Evolutionary conservation across 345 rosid species (phyloP), one percentile per base, ranked within the genome.

Genomic region (Erodium maritimum): DNA sequence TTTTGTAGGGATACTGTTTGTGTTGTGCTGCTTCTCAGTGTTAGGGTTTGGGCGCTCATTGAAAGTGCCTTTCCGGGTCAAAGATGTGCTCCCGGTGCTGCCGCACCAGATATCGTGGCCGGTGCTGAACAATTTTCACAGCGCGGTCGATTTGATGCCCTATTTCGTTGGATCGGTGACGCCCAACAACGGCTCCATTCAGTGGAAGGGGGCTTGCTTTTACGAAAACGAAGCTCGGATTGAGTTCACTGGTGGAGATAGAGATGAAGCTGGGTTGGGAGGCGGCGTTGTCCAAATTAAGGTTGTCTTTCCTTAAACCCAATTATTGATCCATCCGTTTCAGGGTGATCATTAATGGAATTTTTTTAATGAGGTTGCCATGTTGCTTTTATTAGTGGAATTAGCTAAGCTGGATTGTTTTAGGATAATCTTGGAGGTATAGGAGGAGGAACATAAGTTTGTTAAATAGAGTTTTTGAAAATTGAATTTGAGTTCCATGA

Each of bases 131-230:
- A 68, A 75, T 62, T 75, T 93, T 50, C 63, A 72, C 46, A 55
- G 81, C 4, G 69, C 96, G 17, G 81, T 75, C 21, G 99, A 93
- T 63, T 82, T 88, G 59, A 68, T 93, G 50, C 99, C 99, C 3
- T 59, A 84, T 50, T 93, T 83, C 62, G 96, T 93, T 17, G 99
- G 96, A 52, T 61, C 94, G 29, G 95, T 87, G 18, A 67, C 89
- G 16, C 34, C 88, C 48, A 14, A n/a, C 20, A 83, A 79, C 61
- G 68, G 45, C 61, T 57, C 69, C 46, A 75, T 75, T 0, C 67
- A 69, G 56, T 91, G 98, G 98, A 91, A 89, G 62, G 96, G 99
- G 37, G 93, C 99, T 13, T 93, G 99, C 73, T 93, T 93, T 54
- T 82, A 79, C 60, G 21, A 86, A 53, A 86, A 79, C 74, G 64